Evolutionary conservation across 371 early-diverging fungal genomes (phyloP).

Genomic region (Circinella umbellata): DNA sequence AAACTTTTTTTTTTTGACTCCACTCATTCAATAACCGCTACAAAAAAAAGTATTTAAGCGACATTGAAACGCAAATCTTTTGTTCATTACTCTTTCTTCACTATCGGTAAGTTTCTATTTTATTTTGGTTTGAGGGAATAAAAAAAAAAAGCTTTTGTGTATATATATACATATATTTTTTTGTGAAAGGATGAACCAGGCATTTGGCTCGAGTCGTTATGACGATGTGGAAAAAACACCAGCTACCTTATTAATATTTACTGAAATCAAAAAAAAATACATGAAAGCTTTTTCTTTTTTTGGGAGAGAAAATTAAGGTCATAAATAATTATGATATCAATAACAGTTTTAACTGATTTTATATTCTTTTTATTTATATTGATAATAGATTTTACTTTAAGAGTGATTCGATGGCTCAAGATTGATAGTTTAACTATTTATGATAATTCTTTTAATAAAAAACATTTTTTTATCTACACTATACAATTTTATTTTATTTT

Average conservation of each 20-base stretch:
- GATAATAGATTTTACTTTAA: too few relatives aligned
- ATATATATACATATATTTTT: background rate
- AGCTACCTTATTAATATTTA: constrained; percentile 40
- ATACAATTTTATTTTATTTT: too few relatives aligned
- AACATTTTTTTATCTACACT: too few relatives aligned
- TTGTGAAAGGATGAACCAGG: constrained; percentile 43
- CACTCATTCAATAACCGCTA: background rate
- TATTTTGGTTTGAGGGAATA: constrained; percentile 7
- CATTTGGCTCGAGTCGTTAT: constrained; percentile 53
- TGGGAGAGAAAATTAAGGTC: too few relatives aligned
- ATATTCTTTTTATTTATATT: too few relatives aligned
- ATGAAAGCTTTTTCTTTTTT: too few relatives aligned
- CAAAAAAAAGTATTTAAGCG: background rate
- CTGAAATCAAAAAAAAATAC: constrained; percentile 9
- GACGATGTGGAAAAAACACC: constrained; percentile 46
- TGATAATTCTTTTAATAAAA: too few relatives aligned
- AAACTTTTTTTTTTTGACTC: background rate
- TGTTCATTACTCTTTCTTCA: background rate
- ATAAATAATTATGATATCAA: too few relatives aligned
- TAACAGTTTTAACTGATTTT: too few relatives aligned
- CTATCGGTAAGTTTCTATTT: constrained; percentile 9
- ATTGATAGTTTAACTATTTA: too few relatives aligned
- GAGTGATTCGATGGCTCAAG: too few relatives aligned
- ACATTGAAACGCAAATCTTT: background rate
- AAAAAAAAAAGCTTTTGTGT: background rate